Evolutionary conservation across 768 basidiomycete genomes (phyloP), one percentile per base, ranked within the genome.

Genomic region (Neoboletus subvelutipes): DNA sequence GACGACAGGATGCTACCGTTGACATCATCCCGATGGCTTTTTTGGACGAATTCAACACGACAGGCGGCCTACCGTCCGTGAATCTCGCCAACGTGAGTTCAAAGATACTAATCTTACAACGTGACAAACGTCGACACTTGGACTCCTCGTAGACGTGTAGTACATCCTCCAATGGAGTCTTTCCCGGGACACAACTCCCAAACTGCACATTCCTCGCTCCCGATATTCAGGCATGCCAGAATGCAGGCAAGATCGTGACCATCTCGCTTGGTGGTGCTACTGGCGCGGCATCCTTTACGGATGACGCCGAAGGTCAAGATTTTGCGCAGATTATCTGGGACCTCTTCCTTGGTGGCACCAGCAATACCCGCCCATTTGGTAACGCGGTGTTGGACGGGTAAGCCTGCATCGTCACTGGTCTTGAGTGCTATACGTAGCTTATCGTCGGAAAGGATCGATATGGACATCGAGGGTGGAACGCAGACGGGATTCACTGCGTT

Each of bases 251-350:
- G 64, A 77, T 83, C 26, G 67, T 84, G n/a, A 84, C 83, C 2
- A 64, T 83, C 13, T 83, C 82, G 39, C 71, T 85, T n/a, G 85
- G 86, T 34, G 85, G 86, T 22, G 85, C 83, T 3, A 82, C 81
- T 5, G 88, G 87, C 20, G 76, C 79, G 8, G 82, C 82, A 20
- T 81, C 82, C 9, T 90, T 90, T 66, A 64, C 75, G 39, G 77
- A 80, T 39, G 86, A 84, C 53, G 71, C 74, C 2, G 80, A 89
- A 62, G 88, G 84, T 2, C 66, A 71, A 22, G 66, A 75, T 1
- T 90, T 87, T 68, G 88, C 83, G 0, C 78, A 84, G 39, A 83
- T 79, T 0, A 83, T 91, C 45, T 91, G 89, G 89, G 55, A 73
- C 43, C 56, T 88, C 49, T 89, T 90, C 70, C 74, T 91, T 20